A percentile compares a stretch with the other conserved stretches of the same genome.
phyloP scores from a whole-genome alignment of 2,329 filamentous ascomycete species.

The Fusarium buxicola region DNA sequence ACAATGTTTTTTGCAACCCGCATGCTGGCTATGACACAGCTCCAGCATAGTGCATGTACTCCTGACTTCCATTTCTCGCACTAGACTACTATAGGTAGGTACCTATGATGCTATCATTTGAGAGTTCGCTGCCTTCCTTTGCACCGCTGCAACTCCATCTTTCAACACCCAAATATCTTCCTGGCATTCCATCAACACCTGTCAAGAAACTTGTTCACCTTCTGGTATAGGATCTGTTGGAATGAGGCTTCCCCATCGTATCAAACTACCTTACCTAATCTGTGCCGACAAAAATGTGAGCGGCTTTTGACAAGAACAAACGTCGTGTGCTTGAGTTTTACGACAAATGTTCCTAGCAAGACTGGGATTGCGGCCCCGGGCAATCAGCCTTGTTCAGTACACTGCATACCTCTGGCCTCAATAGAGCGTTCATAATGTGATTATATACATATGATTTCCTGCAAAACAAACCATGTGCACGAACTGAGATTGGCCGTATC shows the following conservation, averaged over 20 bases:
- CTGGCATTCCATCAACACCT: not conserved
- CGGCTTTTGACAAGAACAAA: slow-evolving; percentile 17
- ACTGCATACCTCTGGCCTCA: too few species aligned
- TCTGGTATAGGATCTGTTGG: slow-evolving; percentile 27
- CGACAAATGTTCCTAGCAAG: not conserved
- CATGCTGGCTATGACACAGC: too few species aligned
- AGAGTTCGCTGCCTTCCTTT: too few species aligned
- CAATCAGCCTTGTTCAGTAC: too few species aligned
- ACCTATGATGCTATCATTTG: not conserved
- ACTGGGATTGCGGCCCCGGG: slow-evolving; percentile 24
- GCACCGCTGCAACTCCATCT: not conserved
- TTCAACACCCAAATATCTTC: not conserved
- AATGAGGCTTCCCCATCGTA: not conserved
- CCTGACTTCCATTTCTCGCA: not conserved
- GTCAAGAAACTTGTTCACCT: not conserved
- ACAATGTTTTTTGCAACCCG: too few species aligned
- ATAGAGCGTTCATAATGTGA: too few species aligned
- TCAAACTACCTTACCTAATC: too few species aligned
- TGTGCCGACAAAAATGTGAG: slow-evolving; percentile 8
- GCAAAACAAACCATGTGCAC: too few species aligned
- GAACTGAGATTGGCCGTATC: too few species aligned
- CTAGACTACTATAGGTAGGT: too few species aligned
- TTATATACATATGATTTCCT: too few species aligned
- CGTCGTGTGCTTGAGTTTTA: slow-evolving; percentile 29
- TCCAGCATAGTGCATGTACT: not conserved